Evolutionary conservation across 495 filamentous ascomycete genomes (phyloP), one percentile per base, ranked within the genome.

Genomic region (Penicillium pancosmium): DNA sequence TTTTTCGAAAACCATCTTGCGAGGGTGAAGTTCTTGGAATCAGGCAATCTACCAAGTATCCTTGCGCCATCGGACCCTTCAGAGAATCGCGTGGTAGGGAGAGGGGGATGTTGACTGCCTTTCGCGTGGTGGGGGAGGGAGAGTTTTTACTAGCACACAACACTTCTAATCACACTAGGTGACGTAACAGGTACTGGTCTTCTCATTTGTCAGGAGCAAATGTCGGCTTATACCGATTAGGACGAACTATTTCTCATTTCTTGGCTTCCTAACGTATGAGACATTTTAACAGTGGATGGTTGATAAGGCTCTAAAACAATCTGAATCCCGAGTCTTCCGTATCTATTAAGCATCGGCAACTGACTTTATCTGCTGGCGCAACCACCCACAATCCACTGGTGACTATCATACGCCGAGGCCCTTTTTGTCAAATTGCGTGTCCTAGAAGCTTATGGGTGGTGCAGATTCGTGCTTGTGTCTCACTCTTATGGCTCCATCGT

Each of bases 401-500:
- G 35, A 15, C 10, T 38, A 15, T 38, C 35, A 38, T 15, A 38
- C 15, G 35, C 35, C 35, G 35, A 15, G 35, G 35, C 15, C 15
- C 35, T 13, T 38, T 38, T 38, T 38, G 35, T 38, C 35, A 38
- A 15, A 38, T 38, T 38, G 35, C 15, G 35, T 38, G 35, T 10
- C 35, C 35, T 38, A 38, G 35, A n/a, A n/a, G n/a, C n/a, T n/a
- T n/a, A n/a, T n/a, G n/a, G 35, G 10, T 36, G 10, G 3, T 13
- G 49, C 3, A 51, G 25, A 43, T 47, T 55, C 23, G 52, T 55
- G 40, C 52, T 55, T 55, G 52, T 55, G 21, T 55, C 52, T 33
- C 52, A 55, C 31, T 55, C 52, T 55, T 55, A 55, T 55, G 52
- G 52, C 31, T 55, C 52, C 52, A 47, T 55, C 27, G 46, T 55